Conservation (phyloP, 352 stramenopile species). For the Pythium biforme region DNA sequence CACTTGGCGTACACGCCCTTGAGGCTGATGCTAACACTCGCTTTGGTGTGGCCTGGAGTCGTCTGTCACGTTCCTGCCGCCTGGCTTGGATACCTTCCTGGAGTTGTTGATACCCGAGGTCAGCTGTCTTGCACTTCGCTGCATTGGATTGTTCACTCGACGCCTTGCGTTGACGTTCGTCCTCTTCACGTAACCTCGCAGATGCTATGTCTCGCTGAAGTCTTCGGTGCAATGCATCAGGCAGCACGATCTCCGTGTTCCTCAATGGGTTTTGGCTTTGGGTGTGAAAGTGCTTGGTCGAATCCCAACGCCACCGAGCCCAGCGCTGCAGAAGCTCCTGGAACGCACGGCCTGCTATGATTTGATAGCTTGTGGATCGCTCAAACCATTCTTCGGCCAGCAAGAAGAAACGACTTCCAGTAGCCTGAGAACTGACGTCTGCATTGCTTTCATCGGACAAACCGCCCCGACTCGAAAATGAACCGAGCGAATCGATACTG, state of each 20-base stretch:
- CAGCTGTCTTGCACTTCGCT: slow-evolving; percentile 20
- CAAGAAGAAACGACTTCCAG: neutral
- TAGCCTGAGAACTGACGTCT: neutral
- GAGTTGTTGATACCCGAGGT: slow-evolving; percentile 22
- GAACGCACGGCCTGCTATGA: slow-evolving; percentile 33
- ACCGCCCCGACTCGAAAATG: slow-evolving; percentile 14
- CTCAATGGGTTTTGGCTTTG: neutral
- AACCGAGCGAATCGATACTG: neutral
- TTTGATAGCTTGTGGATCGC: slow-evolving; percentile 45
- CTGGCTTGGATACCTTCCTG: slow-evolving; percentile 30
- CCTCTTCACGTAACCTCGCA: slow-evolving; percentile 25
- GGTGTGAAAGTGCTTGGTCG: slow-evolving; percentile 33
- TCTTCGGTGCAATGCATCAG: slow-evolving; percentile 26
- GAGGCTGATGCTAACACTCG: neutral
- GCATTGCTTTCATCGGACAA: neutral
- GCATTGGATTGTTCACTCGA: slow-evolving; percentile 14
- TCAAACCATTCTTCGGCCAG: slow-evolving; percentile 44
- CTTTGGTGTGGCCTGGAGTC: neutral
- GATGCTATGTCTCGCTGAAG: slow-evolving; percentile 21
- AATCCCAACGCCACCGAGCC: slow-evolving; percentile 50
- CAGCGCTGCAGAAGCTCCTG: slow-evolving; percentile 29
- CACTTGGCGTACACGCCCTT: neutral
- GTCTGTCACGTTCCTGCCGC: neutral
- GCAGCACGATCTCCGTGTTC: neutral
- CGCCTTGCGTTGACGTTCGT: slow-evolving; percentile 12